These are phyloP conservation scores for Colletotrichum navitas DNA, from an alignment of 2,329 filamentous ascomycete genomes.

Conservation along the genomic window DNA sequence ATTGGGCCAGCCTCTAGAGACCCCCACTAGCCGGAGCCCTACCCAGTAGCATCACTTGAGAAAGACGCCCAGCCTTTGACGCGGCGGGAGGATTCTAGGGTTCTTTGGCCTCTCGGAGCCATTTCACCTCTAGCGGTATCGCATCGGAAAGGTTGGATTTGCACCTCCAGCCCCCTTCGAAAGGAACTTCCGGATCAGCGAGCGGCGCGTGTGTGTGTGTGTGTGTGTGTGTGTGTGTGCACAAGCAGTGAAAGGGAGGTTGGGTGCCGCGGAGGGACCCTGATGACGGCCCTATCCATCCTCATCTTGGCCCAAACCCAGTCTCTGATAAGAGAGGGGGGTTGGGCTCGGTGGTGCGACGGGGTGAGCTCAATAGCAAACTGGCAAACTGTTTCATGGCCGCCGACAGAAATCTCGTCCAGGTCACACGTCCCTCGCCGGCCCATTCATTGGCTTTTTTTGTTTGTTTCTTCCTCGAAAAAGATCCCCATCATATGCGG, in stretches of 20 bases:
- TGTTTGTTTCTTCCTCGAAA: background rate
- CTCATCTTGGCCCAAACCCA: background rate
- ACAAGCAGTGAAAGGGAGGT: background rate
- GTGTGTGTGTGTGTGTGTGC: too few species aligned
- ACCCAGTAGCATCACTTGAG: background rate
- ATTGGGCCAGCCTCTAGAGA: background rate
- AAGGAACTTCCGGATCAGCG: background rate
- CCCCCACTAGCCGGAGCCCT: background rate
- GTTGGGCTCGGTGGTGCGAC: background rate
- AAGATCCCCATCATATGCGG: background rate
- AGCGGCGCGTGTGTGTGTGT: too few species aligned
- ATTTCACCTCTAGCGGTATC: background rate
- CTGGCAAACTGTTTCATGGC: too few species aligned
- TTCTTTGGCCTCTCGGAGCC: background rate
- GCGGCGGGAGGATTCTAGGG: background rate
- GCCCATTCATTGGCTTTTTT: background rate
- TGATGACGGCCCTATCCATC: constrained; percentile 5
- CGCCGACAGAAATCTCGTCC: background rate
- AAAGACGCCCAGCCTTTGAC: background rate
- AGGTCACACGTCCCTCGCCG: background rate
- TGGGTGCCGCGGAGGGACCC: constrained; percentile 15
- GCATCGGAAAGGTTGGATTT: background rate
- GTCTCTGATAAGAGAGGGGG: background rate
- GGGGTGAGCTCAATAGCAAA: background rate
- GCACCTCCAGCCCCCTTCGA: background rate